Evolutionary conservation across 495 filamentous ascomycete genomes (phyloP).

Genomic region (Hypoxylon crocopeplum): DNA sequence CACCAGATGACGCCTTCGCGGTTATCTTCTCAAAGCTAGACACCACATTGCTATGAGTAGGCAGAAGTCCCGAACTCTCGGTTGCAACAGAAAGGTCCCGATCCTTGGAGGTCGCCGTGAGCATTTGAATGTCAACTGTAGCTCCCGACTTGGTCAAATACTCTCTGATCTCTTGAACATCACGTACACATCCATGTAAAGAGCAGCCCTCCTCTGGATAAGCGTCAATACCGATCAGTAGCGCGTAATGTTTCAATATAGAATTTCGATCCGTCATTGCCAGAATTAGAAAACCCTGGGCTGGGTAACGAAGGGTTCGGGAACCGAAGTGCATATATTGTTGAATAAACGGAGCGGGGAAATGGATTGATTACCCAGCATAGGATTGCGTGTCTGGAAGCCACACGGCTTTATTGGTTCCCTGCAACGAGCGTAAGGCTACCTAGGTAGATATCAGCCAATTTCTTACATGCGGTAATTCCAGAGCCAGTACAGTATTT

Average conservation of each 20-base stretch:
- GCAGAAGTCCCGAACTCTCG: background rate
- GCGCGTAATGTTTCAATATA: background rate
- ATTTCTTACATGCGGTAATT: too few species aligned
- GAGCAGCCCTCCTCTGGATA: background rate
- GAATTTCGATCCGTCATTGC: too few species aligned
- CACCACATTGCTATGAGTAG: conserved; percentile 33
- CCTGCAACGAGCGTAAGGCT: too few species aligned
- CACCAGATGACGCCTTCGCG: conserved; percentile 25
- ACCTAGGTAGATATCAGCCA: too few species aligned
- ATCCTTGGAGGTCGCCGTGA: background rate
- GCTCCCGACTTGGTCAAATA: background rate
- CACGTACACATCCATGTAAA: background rate
- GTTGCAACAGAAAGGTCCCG: background rate
- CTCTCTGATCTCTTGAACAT: background rate
- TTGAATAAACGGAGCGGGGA: too few species aligned
- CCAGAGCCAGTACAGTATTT: too few species aligned
- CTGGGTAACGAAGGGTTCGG: too few species aligned
- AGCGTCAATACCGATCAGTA: background rate
- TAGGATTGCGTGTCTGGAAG: too few species aligned
- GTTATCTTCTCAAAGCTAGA: conserved; percentile 15
- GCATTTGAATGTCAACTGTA: background rate
- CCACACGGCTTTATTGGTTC: too few species aligned
- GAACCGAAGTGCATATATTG: too few species aligned
- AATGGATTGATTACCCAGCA: too few species aligned
- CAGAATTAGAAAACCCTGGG: too few species aligned